Percentiles rank a stretch among this genome's conserved stretches.
Conservation (phyloP, 1,139 yeast genomes). For the Geotrichum histeridarum region DNA sequence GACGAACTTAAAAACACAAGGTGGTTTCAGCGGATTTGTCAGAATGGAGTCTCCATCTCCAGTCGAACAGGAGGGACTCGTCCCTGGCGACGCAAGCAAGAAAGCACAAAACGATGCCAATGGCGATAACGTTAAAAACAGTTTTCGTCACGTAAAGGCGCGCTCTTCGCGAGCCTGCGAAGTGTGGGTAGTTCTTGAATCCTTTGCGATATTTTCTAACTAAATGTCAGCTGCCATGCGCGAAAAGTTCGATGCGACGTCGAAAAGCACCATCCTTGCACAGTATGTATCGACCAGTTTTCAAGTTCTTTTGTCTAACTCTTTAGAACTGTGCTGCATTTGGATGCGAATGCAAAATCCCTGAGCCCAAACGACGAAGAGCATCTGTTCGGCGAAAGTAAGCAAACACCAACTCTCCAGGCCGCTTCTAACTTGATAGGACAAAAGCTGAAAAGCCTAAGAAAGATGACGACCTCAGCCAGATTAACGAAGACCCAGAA, state of each 20-base stretch:
- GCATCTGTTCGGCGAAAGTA: constrained; percentile 34
- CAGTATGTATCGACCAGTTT: constrained; percentile 33
- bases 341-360: constrained; percentile 66
- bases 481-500: not conserved
- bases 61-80: not conserved
- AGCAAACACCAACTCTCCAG: not conserved
- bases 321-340: constrained; percentile 60
- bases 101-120: not conserved
- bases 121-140: constrained; percentile 22
- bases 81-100: not conserved
- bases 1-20: too few relatives aligned
- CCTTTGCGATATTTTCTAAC: not conserved
- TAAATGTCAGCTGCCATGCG: constrained; percentile 46
- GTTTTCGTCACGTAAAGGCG: constrained; percentile 33
- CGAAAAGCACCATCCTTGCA: constrained; percentile 67
- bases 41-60: too few relatives aligned
- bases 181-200: constrained; percentile 30
- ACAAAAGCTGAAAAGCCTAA: not conserved
- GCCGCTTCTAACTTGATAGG: not conserved
- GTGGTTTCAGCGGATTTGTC: too few relatives aligned
- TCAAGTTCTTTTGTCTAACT: not conserved
- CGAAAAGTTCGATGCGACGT: constrained; percentile 69
- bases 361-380: constrained; percentile 41
- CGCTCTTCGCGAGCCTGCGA: constrained; percentile 35
- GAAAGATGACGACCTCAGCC: not conserved